Evolutionary conservation across 2,329 filamentous ascomycete genomes (phyloP).

Genomic region (Rutstroemia sp.): DNA sequence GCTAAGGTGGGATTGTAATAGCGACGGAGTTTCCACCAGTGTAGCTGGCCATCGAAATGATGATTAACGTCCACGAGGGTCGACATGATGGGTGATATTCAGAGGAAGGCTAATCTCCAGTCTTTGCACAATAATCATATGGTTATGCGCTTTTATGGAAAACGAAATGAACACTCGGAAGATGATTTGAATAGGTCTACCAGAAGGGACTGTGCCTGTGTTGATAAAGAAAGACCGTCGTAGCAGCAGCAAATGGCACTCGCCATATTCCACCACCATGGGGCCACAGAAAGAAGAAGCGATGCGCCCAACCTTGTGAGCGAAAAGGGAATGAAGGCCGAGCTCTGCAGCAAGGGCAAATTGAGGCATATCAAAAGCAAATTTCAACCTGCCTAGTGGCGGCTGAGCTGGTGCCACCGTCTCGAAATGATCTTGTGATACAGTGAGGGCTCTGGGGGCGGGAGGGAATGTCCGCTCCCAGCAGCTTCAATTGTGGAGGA

Average conservation of each 20-base stretch:
- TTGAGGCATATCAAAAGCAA: not conserved
- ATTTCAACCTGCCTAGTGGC: not conserved
- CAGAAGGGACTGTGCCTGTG: not conserved
- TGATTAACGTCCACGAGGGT: conserved; percentile 5
- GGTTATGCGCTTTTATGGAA: not conserved
- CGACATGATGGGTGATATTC: not conserved
- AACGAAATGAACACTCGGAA: not conserved
- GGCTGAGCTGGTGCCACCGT: not conserved
- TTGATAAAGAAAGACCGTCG: not conserved
- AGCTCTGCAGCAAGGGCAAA: not conserved
- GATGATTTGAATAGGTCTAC: not conserved
- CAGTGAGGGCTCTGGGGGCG: not conserved
- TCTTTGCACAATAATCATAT: not conserved
- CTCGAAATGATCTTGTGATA: not conserved
- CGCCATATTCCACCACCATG: not conserved
- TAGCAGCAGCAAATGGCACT: not conserved
- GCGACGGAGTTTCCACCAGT: conserved; percentile 6
- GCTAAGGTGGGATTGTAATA: conserved; percentile 6
- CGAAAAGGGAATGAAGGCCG: not conserved
- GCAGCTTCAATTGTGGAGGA: too few species aligned
- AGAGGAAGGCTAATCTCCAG: not conserved
- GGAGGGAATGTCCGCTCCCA: not conserved
- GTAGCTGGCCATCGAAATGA: not conserved
- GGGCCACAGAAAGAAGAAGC: not conserved
- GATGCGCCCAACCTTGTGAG: not conserved